phyloP scores from a whole-genome alignment of 176 grass and related monocot genomes.

The Musa itinerans region DNA sequence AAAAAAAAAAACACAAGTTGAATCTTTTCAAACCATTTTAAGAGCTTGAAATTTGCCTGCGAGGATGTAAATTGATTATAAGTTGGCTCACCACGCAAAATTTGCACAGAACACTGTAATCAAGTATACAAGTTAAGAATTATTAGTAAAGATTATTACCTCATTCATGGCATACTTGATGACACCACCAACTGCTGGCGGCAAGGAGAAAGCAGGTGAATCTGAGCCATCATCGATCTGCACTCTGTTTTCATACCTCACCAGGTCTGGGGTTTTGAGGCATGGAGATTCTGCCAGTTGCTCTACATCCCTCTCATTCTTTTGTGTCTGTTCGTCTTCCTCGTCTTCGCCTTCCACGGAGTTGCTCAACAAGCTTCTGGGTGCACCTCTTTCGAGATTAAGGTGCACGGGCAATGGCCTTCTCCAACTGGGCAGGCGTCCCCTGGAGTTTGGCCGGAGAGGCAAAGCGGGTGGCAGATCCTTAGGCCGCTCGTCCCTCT shows the following conservation, averaged over 20 bases:
- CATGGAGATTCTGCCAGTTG: too few species aligned
- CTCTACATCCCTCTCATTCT: background rate
- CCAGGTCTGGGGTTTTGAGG: too few species aligned
- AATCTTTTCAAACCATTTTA: too few species aligned
- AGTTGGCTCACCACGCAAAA: background rate
- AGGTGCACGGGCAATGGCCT: conserved; percentile 40
- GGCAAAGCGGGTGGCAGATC: conserved; percentile 77
- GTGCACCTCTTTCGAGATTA: conserved; percentile 41
- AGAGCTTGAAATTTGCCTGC: too few species aligned
- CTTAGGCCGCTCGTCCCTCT: conserved; percentile 63
- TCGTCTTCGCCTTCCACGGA: background rate
- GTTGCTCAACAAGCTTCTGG: background rate
- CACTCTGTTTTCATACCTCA: background rate
- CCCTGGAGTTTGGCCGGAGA: conserved; percentile 53
- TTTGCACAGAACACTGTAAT: background rate
- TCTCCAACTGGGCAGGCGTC: conserved; percentile 55
- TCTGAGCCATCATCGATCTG: background rate
- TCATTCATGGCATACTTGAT: background rate
- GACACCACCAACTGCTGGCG: background rate
- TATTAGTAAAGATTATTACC: background rate
- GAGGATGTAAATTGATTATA: background rate
- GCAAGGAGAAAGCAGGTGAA: background rate
- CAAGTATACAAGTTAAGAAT: background rate
- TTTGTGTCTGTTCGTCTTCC: background rate
- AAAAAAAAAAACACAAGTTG: too few species aligned